Conservation (phyloP, 192 early-diverging fungal genomes). For the Geranomyces variabilis region DNA sequence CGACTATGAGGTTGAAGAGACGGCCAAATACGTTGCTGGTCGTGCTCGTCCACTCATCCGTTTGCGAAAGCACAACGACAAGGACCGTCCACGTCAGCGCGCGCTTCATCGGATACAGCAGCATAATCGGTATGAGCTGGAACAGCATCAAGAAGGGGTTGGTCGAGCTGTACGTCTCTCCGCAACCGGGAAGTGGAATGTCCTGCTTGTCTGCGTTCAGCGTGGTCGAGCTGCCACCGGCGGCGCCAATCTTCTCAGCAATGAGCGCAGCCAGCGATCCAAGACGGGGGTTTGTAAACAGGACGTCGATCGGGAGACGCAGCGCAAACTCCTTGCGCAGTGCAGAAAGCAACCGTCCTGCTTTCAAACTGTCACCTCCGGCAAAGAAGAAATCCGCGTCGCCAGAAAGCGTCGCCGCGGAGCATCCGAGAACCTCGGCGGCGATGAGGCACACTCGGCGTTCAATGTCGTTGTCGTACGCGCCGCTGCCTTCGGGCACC, state of each 20-base stretch:
- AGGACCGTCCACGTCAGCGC: conserved; percentile 3
- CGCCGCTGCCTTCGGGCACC: conserved; percentile 9
- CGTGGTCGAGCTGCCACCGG: background rate
- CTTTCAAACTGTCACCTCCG: conserved; percentile 48
- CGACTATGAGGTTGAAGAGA: conserved; percentile 12
- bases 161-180: background rate
- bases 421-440: conserved; percentile 36
- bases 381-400: conserved; percentile 50
- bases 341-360: conserved; percentile 32
- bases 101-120: conserved; percentile 9
- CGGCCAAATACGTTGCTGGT: background rate
- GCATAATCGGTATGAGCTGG: background rate
- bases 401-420: background rate
- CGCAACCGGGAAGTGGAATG: background rate
- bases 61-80: background rate
- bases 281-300: conserved; percentile 6
- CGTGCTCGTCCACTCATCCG: conserved; percentile 17
- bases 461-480: conserved; percentile 18
- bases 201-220: conserved; percentile 28
- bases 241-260: background rate
- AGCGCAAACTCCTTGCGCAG: background rate
- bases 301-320: background rate
- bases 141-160: background rate
- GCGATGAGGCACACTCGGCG: conserved; percentile 34
- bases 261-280: background rate